phyloP scores from a whole-genome alignment of 2,329 filamentous ascomycete genomes.

The Pseudogymnoascus sp. region DNA sequence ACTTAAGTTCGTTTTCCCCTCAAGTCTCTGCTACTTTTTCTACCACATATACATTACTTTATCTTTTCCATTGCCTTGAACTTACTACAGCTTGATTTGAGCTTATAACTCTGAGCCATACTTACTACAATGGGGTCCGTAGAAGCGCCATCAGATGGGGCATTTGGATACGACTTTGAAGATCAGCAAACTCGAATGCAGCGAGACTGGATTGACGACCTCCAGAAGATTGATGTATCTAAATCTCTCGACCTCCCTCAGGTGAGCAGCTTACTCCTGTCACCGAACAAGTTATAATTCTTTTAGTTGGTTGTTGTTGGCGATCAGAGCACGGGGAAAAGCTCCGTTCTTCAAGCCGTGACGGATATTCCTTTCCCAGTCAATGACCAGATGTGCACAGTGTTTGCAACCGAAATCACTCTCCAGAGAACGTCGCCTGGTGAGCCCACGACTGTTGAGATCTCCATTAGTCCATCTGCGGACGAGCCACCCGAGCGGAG shows the following conservation, averaged over 20 bases:
- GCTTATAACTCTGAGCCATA: background rate
- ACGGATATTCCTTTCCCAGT: conserved; percentile 34
- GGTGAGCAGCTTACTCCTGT: conserved; percentile 7
- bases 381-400: conserved; percentile 33
- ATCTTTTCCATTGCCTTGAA: background rate
- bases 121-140: background rate
- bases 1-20: background rate
- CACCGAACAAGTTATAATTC: background rate
- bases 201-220: conserved; percentile 17
- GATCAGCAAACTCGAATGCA: conserved; percentile 16
- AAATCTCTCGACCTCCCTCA: conserved; percentile 17
- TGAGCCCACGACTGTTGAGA: conserved; percentile 9
- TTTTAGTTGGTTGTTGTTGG: conserved; percentile 31
- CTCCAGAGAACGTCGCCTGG: conserved; percentile 21
- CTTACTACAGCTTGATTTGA: background rate
- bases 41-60: background rate
- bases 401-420: conserved; percentile 39
- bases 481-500: conserved; percentile 11
- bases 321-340: conserved; percentile 35
- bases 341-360: conserved; percentile 28
- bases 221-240: conserved; percentile 16
- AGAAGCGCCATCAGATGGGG: background rate
- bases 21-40: background rate
- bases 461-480: conserved; percentile 11
- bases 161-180: conserved; percentile 17